Evolutionary conservation across 805 yeast genomes (phyloP).

Genomic region (Wickerhamiella occidentalis): DNA sequence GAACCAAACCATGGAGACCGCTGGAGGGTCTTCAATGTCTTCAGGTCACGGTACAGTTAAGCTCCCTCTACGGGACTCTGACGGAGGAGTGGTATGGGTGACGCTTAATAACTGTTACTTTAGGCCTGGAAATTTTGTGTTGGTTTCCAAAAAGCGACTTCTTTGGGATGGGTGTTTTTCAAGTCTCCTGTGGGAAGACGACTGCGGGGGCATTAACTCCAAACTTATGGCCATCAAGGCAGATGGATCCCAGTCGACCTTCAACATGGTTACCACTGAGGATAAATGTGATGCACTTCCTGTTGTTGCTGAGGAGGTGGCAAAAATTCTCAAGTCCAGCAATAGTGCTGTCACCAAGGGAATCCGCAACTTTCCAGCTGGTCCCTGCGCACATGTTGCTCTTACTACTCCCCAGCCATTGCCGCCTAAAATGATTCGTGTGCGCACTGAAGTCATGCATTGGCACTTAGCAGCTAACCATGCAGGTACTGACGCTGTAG

Average conservation of each 20-base stretch:
- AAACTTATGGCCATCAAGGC: background rate
- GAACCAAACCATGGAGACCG: background rate
- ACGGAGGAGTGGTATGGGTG: background rate
- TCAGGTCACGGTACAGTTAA: background rate
- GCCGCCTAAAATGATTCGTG: background rate
- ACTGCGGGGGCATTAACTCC: background rate
- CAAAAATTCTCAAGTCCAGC: no score
- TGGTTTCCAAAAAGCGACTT: background rate
- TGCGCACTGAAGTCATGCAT: background rate
- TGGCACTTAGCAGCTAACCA: conserved; percentile 1
- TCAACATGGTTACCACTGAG: no score
- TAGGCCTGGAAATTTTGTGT: background rate
- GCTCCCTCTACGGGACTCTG: background rate
- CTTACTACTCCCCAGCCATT: background rate
- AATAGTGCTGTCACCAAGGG: no score
- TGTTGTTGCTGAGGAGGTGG: no score
- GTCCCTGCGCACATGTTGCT: background rate
- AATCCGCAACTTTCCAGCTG: no score
- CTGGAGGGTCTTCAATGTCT: background rate
- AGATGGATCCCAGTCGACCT: no score
- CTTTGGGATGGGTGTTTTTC: no score
- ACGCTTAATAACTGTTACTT: background rate
- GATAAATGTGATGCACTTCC: no score
- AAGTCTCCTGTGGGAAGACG: background rate
- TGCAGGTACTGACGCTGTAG: background rate